Conservation (phyloP, 169 alveolate genomes). For the Perkinsus olseni region DNA sequence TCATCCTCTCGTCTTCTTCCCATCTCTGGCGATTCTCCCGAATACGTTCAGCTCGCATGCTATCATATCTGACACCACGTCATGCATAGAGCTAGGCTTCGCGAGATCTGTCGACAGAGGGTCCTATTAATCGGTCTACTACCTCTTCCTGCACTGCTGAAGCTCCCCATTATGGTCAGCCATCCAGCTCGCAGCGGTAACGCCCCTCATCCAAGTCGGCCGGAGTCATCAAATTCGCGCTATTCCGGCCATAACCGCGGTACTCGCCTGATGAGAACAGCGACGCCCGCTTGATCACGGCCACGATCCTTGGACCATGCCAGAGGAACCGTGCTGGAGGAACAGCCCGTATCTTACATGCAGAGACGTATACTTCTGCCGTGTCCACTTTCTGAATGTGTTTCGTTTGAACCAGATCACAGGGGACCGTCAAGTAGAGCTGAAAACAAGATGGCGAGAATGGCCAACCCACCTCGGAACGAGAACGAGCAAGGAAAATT, state of each 20-base stretch:
- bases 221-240: background rate
- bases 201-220: background rate
- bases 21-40: background rate
- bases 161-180: background rate
- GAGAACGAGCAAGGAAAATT: too few species aligned
- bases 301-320: too few species aligned
- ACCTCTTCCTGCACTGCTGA: background rate
- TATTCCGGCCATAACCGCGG: background rate
- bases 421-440: background rate
- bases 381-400: background rate
- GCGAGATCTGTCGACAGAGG: too few species aligned
- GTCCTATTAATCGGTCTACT: background rate
- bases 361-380: background rate
- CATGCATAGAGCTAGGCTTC: too few species aligned
- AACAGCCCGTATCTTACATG: background rate
- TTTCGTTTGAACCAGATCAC: background rate
- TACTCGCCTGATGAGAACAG: background rate
- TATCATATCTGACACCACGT: background rate
- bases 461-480: too few species aligned
- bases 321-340: too few species aligned
- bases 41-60: background rate
- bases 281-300: too few species aligned
- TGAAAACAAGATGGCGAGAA: too few species aligned
- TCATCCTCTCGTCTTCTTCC: background rate
- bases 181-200: background rate